Base-by-base conservation (phyloP, 2,329 filamentous ascomycete species). In the Huntiella bhutanensis region DNA sequence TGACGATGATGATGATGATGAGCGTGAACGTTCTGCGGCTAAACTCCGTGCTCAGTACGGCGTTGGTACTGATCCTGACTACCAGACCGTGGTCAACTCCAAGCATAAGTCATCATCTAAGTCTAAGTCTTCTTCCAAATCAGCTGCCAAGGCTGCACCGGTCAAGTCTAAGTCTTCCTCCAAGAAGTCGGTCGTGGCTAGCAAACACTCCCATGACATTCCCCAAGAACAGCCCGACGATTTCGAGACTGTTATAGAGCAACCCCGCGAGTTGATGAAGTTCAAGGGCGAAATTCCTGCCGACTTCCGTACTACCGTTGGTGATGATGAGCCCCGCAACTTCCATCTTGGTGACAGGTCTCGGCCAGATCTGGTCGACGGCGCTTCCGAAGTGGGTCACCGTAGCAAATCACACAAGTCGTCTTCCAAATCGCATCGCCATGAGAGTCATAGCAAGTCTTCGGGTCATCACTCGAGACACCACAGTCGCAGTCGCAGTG, bases 241-340 rank as follows among this genome's bases (percentile, higher is more conserved):
- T 19, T 49, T 44, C 17, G 47, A 45, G 37, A 49, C 47, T 7
- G 42, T 49, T 17, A 35, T 49, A 15, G 42, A 45, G 7, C 35
- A 45, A 19, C 19, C 35, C 17, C 8, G 38, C n/a, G 35, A 38
- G 5, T 37, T 43, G 22, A 37, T 44, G 16, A 43, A 36, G 40
- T 15, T 17, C 5, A 32, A 28, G 7, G 37, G 41, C 12, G 6
- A 41, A 16, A 19, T 50, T n/a, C 34, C 41, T 19, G 35, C 46
- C 28, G 48, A 49, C 13, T 49, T 49, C 32, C 19, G 33, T 10
- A 47, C 43, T 8, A 33, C 38, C 4, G 48, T 44, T 32, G 35
- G 39, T 12, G 43, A 46, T 3, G 17, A 42, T n/a, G 15, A 45
- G n/a, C 35, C 47, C 5, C 15, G 33, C 15, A 32, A 35, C n/a